Evolutionary conservation across 306 rosid genomes (phyloP).

Genomic region (Psophocarpus tetragonolobus): DNA sequence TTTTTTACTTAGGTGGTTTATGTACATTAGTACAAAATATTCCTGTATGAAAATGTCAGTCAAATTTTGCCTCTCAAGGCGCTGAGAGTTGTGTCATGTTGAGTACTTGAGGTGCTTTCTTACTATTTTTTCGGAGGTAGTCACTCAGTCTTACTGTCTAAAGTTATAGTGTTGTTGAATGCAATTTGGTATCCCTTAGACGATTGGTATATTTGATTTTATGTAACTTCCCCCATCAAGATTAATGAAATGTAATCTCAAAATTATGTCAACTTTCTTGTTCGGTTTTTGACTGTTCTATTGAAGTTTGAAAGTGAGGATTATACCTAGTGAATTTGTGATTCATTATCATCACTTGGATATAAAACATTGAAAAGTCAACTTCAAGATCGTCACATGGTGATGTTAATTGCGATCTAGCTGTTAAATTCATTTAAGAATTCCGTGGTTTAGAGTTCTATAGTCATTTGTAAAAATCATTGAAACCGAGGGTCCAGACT

Average conservation of each 20-base stretch:
- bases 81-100: conserved; percentile 50
- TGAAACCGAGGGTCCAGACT: background rate
- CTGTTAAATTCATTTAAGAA: background rate
- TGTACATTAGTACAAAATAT: conserved; percentile 74
- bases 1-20: conserved; percentile 35
- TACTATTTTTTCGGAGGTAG: conserved; percentile 40
- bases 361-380: background rate
- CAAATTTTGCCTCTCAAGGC: conserved; percentile 66
- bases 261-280: background rate
- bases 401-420: background rate
- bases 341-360: background rate
- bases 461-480: background rate
- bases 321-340: background rate
- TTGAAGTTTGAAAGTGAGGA: conserved; percentile 14
- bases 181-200: conserved; percentile 42
- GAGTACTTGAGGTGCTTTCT: conserved; percentile 53
- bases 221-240: conserved; percentile 43
- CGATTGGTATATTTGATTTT: conserved; percentile 47
- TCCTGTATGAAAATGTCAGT: conserved; percentile 57
- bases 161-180: conserved; percentile 43
- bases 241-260: conserved; percentile 34
- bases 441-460: background rate
- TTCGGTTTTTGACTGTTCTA: background rate
- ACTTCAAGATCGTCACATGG: conserved; percentile 25
- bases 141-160: conserved; percentile 41